Percentiles rank a stretch among this genome's conserved stretches.
Conservation (phyloP, 2,329 filamentous ascomycete species). For the Monosporascus sp. region DNA sequence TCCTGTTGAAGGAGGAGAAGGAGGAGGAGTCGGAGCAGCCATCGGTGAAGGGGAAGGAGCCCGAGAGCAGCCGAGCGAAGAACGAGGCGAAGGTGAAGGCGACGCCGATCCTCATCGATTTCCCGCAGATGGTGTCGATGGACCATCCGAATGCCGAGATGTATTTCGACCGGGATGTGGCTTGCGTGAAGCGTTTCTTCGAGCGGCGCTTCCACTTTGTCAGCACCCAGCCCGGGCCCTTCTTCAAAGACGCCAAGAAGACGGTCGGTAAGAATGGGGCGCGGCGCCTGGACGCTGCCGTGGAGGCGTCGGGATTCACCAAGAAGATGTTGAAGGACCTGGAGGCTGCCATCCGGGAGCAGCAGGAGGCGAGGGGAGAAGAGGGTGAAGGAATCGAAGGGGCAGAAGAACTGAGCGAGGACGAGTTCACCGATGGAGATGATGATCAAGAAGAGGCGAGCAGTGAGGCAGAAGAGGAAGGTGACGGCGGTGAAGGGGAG, state of each 20-base stretch:
- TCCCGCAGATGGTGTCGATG: conserved; percentile 96
- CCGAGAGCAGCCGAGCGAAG: conserved; percentile 2
- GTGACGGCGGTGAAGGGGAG: conserved; percentile 20
- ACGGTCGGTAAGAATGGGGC: conserved; percentile 59
- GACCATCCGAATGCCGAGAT: conserved; percentile 90
- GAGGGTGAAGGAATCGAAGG: conserved; percentile 31
- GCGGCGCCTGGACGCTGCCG: conserved; percentile 75
- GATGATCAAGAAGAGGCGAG: conserved; percentile 27
- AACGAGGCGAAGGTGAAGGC: conserved; percentile 31
- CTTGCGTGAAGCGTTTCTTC: conserved; percentile 94
- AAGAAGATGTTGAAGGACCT: conserved; percentile 96
- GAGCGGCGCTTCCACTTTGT: conserved; percentile 82
- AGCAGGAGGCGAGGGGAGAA: conserved; percentile 46
- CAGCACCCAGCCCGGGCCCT: conserved; percentile 75
- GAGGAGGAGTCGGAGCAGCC: conserved; percentile 29
- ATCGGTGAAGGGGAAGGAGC: conserved; percentile 8
- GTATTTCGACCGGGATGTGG: conserved; percentile 95
- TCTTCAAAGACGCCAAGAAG: conserved; percentile 79
- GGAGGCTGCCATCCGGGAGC: conserved; percentile 82
- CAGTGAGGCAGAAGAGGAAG: conserved; percentile 23
- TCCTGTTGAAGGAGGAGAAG: conserved; percentile 75
- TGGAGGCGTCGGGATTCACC: conserved; percentile 90
- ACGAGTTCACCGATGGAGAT: conserved; percentile 26
- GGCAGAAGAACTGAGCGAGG: conserved; percentile 25
- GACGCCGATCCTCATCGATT: conserved; percentile 87